Percentiles rank a stretch among this genome's conserved stretches.
Evolutionary conservation across 75 land plant species (phyloP).

Genomic region (Chamaecyparis obtusa): DNA sequence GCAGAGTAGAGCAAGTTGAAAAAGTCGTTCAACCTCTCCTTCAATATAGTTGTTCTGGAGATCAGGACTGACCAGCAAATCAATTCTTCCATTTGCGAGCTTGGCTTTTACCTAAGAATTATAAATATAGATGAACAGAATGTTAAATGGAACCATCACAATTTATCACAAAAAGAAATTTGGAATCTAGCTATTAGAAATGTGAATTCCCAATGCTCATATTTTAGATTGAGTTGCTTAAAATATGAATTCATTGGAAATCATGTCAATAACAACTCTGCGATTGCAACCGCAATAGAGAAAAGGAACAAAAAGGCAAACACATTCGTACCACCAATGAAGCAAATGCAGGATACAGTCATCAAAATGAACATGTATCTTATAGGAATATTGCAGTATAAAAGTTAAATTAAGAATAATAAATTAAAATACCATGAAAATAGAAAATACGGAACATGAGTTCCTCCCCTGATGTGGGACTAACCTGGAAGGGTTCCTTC

Average conservation of each 20-base stretch:
- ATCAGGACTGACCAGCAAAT: conserved; percentile 77
- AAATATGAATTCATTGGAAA: neutral
- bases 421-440: neutral
- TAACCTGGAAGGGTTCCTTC: neutral
- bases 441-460: neutral
- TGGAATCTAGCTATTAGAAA: neutral
- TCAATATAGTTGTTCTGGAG: conserved; percentile 59
- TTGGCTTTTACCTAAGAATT: conserved; percentile 76
- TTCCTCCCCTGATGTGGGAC: neutral
- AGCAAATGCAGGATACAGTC: neutral
- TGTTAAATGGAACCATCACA: neutral
- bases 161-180: neutral
- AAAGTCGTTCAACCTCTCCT: conserved; percentile 73
- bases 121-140: neutral
- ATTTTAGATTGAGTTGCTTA: neutral
- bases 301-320: neutral
- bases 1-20: conserved; percentile 87
- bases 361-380: neutral
- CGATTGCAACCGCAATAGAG: neutral
- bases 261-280: neutral
- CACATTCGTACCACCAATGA: neutral
- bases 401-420: neutral
- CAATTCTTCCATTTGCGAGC: conserved; percentile 62
- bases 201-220: neutral
- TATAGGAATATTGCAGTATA: neutral